Evolutionary conservation across 179 eudicot species (phyloP).

Genomic region (Actinidia arguta): DNA sequence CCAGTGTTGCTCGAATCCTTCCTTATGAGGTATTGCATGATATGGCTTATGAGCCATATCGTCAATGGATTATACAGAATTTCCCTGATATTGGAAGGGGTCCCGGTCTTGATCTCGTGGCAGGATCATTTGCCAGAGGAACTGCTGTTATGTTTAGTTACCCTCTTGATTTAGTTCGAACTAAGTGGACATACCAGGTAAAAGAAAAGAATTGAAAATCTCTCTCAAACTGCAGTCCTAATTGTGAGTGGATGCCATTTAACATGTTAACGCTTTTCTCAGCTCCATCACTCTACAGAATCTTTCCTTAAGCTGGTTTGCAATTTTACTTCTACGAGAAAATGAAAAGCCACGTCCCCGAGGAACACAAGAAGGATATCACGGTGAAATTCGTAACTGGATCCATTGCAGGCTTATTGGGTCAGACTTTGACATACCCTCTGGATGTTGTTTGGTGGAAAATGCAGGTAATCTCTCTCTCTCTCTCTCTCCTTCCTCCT

Average conservation of each 20-base stretch:
- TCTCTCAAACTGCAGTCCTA: background rate
- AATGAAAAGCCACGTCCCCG: constrained; percentile 88
- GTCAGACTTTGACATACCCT: constrained; percentile 95
- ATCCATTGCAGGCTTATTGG: constrained; percentile 88
- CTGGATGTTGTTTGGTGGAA: constrained; percentile 94
- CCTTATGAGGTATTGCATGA: constrained; percentile 96
- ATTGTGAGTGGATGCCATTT: background rate
- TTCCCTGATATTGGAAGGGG: constrained; percentile 75
- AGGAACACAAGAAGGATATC: constrained; percentile 75
- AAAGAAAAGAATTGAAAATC: background rate
- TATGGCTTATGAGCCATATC: constrained; percentile 93
- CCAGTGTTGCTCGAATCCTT: constrained; percentile 92
- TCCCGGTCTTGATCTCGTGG: constrained; percentile 91
- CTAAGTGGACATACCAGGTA: constrained; percentile 97
- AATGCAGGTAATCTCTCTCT: constrained; percentile 75
- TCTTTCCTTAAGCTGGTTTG: constrained; percentile 93
- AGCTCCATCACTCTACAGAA: constrained; percentile 96
- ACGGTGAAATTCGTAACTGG: constrained; percentile 79
- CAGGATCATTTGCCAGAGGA: constrained; percentile 97
- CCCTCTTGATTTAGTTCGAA: constrained; percentile 95
- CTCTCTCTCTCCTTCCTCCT: constrained; percentile 10
- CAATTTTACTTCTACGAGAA: constrained; percentile 93
- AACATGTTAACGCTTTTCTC: constrained; percentile 29
- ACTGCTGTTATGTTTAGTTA: constrained; percentile 94
- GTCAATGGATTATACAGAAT: constrained; percentile 68